Percentiles rank a stretch among this genome's conserved stretches.
Evolutionary conservation across 768 basidiomycete genomes (phyloP).

Genomic region (Mycena galopus): DNA sequence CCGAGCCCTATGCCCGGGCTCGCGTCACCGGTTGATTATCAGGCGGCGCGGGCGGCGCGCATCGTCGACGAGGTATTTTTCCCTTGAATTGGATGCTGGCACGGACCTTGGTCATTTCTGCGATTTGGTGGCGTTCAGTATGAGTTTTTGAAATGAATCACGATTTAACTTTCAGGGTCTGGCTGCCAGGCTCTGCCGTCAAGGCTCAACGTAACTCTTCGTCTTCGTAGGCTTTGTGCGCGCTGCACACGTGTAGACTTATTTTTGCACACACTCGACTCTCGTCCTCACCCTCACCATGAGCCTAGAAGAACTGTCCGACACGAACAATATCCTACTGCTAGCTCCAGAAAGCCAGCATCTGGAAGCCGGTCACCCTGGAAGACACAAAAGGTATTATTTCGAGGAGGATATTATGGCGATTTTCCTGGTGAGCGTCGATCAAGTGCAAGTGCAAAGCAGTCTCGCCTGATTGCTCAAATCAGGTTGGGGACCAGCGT

Average conservation of each 20-base stretch:
- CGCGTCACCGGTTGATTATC: slow-evolving; percentile 10
- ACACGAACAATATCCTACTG: not conserved
- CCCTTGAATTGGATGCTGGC: not conserved
- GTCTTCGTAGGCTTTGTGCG: not conserved
- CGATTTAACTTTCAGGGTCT: slow-evolving; percentile 20
- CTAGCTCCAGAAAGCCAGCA: not conserved
- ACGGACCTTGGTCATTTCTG: slow-evolving; percentile 1
- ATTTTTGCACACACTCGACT: not conserved
- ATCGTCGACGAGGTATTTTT: slow-evolving; percentile 37
- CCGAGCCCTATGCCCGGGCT: not conserved
- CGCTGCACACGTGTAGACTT: slow-evolving; percentile 20
- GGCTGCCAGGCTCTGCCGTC: not conserved
- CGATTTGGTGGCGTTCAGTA: not conserved
- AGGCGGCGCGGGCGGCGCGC: slow-evolving; percentile 24
- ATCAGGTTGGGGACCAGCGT: slow-evolving; percentile 53
- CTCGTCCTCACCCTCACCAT: not conserved
- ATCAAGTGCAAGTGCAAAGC: not conserved
- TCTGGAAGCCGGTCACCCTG: not conserved
- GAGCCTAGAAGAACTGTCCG: not conserved
- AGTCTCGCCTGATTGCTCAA: not conserved
- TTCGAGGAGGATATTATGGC: slow-evolving; percentile 36
- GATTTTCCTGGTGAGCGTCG: slow-evolving; percentile 36
- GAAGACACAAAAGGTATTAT: slow-evolving; percentile 35
- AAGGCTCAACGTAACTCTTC: not conserved
- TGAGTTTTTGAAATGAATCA: slow-evolving; percentile 10